These are phyloP conservation scores for Dictyostelium firmibasis DNA, from an alignment of 78 protist species.

Conservation along the genomic window DNA sequence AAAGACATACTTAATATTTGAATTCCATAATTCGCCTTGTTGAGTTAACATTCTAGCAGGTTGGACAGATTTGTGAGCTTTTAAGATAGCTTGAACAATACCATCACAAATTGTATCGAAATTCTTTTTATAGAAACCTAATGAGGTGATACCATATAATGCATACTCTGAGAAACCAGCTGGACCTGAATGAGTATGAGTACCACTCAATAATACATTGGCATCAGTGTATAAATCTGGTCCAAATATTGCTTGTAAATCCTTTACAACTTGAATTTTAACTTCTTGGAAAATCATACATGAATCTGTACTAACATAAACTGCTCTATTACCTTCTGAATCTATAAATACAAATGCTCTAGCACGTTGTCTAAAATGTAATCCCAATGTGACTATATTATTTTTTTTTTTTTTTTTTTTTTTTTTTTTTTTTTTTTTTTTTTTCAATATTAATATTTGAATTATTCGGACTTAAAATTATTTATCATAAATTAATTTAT, in stretches of 20 bases:
- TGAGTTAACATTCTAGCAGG: slow-evolving; percentile 34
- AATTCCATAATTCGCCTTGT: slow-evolving; percentile 55
- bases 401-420: too few relatives aligned
- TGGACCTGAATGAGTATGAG: slow-evolving; percentile 89
- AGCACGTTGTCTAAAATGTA: slow-evolving; percentile 77
- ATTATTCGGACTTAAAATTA: too few relatives aligned
- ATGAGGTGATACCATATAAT: slow-evolving; percentile 82
- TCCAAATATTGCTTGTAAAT: slow-evolving; percentile 36
- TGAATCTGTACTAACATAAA: slow-evolving; percentile 63
- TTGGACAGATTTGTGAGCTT: slow-evolving; percentile 74
- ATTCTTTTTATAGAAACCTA: slow-evolving; percentile 81
- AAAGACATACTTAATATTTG: slow-evolving; percentile 69
- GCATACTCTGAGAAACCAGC: slow-evolving; percentile 84
- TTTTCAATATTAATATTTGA: too few relatives aligned
- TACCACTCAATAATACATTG: slow-evolving; percentile 80
- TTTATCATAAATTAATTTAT: too few relatives aligned
- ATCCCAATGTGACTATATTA: slow-evolving; percentile 4
- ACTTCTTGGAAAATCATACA: slow-evolving; percentile 81
- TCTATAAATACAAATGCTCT: slow-evolving; percentile 79
- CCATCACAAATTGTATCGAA: slow-evolving; percentile 83
- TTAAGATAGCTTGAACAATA: slow-evolving; percentile 79
- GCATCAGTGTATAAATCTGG: slow-evolving; percentile 22
- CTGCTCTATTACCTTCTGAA: slow-evolving; percentile 66
- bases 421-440: too few relatives aligned
- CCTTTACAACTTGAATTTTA: slow-evolving; percentile 58